These are phyloP conservation scores for Colletotrichum ledebouriae DNA, from an alignment of 2,329 filamentous ascomycete species.

Conservation along the genomic window DNA sequence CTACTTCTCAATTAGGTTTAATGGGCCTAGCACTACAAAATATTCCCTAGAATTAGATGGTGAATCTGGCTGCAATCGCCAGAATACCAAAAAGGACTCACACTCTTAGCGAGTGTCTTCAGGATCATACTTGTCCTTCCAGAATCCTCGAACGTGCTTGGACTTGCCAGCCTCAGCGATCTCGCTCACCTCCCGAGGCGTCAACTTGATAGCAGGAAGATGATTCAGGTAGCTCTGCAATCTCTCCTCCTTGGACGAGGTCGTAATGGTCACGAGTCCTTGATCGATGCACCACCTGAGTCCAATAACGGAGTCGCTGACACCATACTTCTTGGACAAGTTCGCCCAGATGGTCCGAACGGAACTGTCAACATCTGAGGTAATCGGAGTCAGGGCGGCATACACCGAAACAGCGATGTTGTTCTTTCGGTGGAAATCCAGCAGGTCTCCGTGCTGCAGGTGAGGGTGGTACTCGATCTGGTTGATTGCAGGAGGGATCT, in stretches of 20 bases:
- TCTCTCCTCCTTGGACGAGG: conserved; percentile 69
- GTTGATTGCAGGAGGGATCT: conserved; percentile 76
- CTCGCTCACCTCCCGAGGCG: conserved; percentile 68
- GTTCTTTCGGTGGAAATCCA: conserved; percentile 69
- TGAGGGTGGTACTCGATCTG: conserved; percentile 88
- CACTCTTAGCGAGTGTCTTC: conserved; percentile 62
- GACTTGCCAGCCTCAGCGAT: conserved; percentile 68
- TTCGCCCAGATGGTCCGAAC: conserved; percentile 64
- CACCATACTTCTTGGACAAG: conserved; percentile 70
- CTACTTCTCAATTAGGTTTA: conserved; percentile 1
- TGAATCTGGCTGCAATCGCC: not conserved
- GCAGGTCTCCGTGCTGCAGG: conserved; percentile 72
- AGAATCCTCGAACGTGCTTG: conserved; percentile 74
- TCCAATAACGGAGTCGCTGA: conserved; percentile 67
- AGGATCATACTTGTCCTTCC: conserved; percentile 64
- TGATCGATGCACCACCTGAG: conserved; percentile 73
- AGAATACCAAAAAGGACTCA: not conserved
- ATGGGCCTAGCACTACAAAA: conserved; percentile 17
- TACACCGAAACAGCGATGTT: conserved; percentile 70
- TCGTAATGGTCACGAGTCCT: conserved; percentile 70
- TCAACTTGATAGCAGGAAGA: conserved; percentile 69
- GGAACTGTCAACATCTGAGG: conserved; percentile 64
- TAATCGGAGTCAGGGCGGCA: conserved; percentile 66
- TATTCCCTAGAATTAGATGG: not conserved
- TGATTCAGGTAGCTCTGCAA: conserved; percentile 68